These are phyloP conservation scores for Fraxinus americana DNA, from an alignment of 257 asterid species.

Conservation along the genomic window DNA sequence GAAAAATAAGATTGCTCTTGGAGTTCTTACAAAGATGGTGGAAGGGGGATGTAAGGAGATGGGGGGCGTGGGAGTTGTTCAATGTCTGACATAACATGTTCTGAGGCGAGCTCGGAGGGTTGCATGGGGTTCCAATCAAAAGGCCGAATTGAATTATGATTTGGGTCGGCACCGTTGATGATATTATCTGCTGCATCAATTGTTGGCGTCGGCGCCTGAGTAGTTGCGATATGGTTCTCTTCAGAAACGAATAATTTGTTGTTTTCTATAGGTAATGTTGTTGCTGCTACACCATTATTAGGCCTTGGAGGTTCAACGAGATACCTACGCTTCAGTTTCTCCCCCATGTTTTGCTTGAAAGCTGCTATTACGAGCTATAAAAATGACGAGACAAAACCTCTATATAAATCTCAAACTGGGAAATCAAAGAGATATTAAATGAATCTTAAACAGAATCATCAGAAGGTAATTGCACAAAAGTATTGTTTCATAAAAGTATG, in stretches of 20 bases:
- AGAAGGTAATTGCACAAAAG: neutral
- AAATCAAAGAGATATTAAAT: neutral
- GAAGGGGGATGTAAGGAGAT: neutral
- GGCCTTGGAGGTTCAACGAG: constrained; percentile 16
- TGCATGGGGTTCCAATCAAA: constrained; percentile 24
- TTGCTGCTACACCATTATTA: constrained; percentile 12
- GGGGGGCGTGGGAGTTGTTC: neutral
- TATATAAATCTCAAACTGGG: neutral
- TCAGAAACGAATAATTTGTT: neutral
- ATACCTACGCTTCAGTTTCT: constrained; percentile 18
- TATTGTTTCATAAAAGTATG: neutral
- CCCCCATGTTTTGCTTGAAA: constrained; percentile 25
- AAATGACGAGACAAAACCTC: neutral
- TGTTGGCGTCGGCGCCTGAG: neutral
- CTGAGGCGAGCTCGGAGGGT: constrained; percentile 7
- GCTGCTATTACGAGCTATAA: constrained; percentile 31
- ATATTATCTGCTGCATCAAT: neutral
- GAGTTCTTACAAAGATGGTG: neutral
- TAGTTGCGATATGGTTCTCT: neutral
- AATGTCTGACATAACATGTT: constrained; percentile 9
- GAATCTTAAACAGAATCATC: neutral
- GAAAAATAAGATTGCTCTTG: neutral
- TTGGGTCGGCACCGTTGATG: constrained; percentile 12
- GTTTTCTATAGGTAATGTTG: constrained; percentile 10
- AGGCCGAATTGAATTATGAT: constrained; percentile 15